Evolutionary conservation across 371 early-diverging fungal species (phyloP).

Genomic region (Mucor racemosus): DNA sequence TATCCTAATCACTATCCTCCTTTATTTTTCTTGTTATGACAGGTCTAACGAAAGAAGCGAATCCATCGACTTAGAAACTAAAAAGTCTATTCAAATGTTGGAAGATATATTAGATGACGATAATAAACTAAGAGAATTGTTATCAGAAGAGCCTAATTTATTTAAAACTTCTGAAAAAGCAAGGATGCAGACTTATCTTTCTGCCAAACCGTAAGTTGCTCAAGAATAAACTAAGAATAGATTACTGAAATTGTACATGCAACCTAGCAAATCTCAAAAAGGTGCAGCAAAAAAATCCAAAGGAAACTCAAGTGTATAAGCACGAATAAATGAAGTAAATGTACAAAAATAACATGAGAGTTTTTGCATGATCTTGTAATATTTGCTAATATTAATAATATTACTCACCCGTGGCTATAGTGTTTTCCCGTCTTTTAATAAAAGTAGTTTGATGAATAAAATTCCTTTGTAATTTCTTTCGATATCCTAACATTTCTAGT

Average conservation of each 20-base stretch:
- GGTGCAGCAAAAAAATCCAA: neutral
- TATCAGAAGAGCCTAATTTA: conserved; percentile 6
- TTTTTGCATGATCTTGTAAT: no score
- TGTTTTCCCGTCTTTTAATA: no score
- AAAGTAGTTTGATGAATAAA: no score
- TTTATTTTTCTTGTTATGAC: neutral
- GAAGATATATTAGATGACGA: conserved; percentile 3
- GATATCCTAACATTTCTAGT: no score
- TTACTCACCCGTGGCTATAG: no score
- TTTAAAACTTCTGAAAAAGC: conserved; percentile 4
- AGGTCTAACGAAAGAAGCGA: neutral
- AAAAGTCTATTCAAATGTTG: neutral
- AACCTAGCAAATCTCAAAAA: neutral
- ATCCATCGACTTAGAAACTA: neutral
- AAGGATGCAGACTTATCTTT: conserved; percentile 3
- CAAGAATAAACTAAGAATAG: neutral
- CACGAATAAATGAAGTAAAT: no score
- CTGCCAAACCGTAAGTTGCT: neutral
- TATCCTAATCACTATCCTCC: neutral
- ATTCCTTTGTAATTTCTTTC: no score
- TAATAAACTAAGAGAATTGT: neutral
- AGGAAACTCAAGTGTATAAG: no score
- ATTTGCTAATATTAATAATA: no score
- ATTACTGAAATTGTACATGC: neutral
- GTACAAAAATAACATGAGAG: no score